Conservation (phyloP, 148 eudicot species). For the Simmondsia chinensis region DNA sequence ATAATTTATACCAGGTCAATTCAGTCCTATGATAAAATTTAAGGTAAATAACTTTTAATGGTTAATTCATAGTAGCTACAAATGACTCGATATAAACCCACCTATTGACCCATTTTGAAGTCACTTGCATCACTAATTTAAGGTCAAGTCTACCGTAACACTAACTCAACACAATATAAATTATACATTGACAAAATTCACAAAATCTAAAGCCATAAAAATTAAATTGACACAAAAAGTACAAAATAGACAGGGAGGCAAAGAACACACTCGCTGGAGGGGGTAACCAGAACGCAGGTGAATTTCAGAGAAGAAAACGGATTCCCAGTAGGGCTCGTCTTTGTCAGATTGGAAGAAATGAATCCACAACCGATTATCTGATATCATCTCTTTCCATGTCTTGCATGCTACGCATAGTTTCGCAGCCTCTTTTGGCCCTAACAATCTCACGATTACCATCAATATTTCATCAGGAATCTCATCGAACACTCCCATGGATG, state of each 20-base stretch:
- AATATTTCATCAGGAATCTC: conserved; percentile 52
- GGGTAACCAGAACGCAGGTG: conserved; percentile 40
- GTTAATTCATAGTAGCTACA: too few relatives aligned
- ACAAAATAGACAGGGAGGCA: neutral
- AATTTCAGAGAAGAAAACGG: conserved; percentile 56
- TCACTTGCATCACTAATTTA: too few relatives aligned
- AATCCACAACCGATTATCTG: conserved; percentile 67
- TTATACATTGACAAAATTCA: neutral
- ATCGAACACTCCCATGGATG: conserved; percentile 60
- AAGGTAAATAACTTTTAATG: too few relatives aligned
- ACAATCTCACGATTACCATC: conserved; percentile 30
- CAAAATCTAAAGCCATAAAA: neutral
- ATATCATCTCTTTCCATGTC: conserved; percentile 35
- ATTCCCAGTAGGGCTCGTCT: conserved; percentile 35
- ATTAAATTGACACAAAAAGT: neutral
- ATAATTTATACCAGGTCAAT: too few relatives aligned
- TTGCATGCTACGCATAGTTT: conserved; percentile 44
- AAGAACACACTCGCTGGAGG: conserved; percentile 21
- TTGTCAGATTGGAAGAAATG: conserved; percentile 41
- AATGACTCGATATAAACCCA: too few relatives aligned
- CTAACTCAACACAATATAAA: too few relatives aligned
- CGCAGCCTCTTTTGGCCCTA: conserved; percentile 58
- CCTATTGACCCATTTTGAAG: too few relatives aligned
- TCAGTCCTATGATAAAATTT: too few relatives aligned
- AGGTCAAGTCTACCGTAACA: too few relatives aligned